Base-by-base conservation (phyloP, 2,329 filamentous ascomycete genomes). In the Penicillium sp. region DNA sequence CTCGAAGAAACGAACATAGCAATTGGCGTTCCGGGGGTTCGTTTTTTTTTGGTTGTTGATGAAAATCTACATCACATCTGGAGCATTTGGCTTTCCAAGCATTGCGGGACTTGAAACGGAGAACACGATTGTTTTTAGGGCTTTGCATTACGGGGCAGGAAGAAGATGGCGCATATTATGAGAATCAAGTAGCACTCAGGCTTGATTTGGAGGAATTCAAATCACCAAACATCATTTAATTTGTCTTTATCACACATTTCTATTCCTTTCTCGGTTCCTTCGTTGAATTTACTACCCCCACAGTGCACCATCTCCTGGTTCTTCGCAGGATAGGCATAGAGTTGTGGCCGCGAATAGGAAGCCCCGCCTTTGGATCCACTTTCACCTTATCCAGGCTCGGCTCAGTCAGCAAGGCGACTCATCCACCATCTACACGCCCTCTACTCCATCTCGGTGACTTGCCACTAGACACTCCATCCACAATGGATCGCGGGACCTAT, bases 391-490 rank as follows among this genome's bases (percentile, higher is more conserved):
- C n/a, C 37, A 37, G 45, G 19, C 35, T 50, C 38, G 38, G 53
- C 53, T 59, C 56, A 59, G 56, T 59, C 56, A 59, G 56, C 56
- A 59, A 10, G n/a, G 26, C 38, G 37, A 28, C 38, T 40, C 8
- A 26, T 54, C 51, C 22, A 40, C 45, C 45, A 49, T 49, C 28
- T 59, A 45, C 44, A 38, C 56, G 47, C 17, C 26, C 15, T 42
- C 47, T 5, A 13, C 49, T 49, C 51, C 22, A 59, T 45, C 40
- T 8, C 37, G 9, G 19, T n/a, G 47, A 58, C 30, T 47, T 47
- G 30, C 38, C 28, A 45, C 28, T 28, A 37, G 19, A 38, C 35
- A 40, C 51, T 56, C 38, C 24, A 44, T 28, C 42, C 40, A 30
- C 49, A 28, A 64, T 64, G 62, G 38, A 62, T 49, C 45, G n/a